phyloP scores from a whole-genome alignment of 1,284 basidiomycete species.

The Cerrena zonata region DNA sequence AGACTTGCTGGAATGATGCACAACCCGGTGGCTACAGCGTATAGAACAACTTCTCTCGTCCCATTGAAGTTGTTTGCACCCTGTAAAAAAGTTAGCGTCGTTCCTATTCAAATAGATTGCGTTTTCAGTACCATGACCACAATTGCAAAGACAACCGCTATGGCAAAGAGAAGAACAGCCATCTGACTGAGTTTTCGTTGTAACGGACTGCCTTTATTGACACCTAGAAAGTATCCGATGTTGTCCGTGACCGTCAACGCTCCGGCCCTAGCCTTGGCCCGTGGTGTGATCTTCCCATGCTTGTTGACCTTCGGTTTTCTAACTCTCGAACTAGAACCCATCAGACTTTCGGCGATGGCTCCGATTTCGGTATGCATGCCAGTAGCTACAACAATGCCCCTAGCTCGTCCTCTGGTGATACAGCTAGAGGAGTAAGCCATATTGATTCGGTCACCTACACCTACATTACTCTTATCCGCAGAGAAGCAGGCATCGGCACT shows the following conservation, averaged over 20 bases:
- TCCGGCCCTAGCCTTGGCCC: background rate
- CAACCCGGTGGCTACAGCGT: background rate
- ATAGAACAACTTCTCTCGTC: conserved; percentile 27
- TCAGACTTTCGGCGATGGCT: conserved; percentile 17
- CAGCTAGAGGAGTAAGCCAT: conserved; percentile 53
- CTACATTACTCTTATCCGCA: conserved; percentile 26
- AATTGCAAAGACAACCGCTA: conserved; percentile 88
- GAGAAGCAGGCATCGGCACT: conserved; percentile 32
- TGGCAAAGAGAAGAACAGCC: conserved; percentile 86
- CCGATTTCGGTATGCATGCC: conserved; percentile 91
- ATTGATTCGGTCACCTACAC: conserved; percentile 54
- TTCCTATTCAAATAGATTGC: conserved; percentile 40
- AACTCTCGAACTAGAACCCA: conserved; percentile 6
- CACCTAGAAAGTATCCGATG: conserved; percentile 11
- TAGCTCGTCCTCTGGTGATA: conserved; percentile 73
- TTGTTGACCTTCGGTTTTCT: conserved; percentile 9
- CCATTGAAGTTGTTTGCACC: background rate
- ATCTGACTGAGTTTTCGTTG: conserved; percentile 97
- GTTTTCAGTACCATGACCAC: conserved; percentile 66
- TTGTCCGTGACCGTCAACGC: conserved; percentile 11
- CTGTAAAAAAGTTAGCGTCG: background rate
- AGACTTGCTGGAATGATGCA: conserved; percentile 96
- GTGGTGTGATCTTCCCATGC: conserved; percentile 4
- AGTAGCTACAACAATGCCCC: conserved; percentile 86
- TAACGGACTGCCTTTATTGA: conserved; percentile 85